phyloP scores from a whole-genome alignment of 257 asterid species.

The Solanum ossicruentum region DNA sequence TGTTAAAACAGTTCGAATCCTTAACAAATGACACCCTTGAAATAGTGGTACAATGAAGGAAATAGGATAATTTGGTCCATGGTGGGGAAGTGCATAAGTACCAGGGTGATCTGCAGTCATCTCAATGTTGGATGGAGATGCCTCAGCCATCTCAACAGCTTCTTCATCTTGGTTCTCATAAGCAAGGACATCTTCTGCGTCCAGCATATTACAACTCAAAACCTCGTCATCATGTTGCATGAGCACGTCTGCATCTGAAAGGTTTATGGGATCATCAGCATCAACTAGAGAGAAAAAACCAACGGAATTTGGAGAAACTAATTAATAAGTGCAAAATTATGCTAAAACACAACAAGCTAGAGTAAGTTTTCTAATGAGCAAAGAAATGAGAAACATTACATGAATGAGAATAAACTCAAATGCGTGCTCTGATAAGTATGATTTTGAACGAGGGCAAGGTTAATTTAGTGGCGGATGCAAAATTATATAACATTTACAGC shows the following conservation, averaged over 20 bases:
- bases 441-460: neutral
- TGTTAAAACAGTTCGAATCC: neutral
- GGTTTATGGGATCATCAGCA: neutral
- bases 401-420: neutral
- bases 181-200: constrained; percentile 44
- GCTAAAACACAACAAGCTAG: neutral
- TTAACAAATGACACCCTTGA: neutral
- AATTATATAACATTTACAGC: neutral
- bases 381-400: neutral
- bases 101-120: constrained; percentile 18
- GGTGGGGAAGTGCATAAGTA: constrained; percentile 3
- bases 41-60: neutral
- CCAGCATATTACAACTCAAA: constrained; percentile 36
- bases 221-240: constrained; percentile 52
- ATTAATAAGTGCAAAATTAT: neutral
- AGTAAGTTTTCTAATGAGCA: neutral
- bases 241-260: constrained; percentile 25
- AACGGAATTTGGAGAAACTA: neutral
- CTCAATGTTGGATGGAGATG: constrained; percentile 29
- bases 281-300: neutral
- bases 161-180: constrained; percentile 64
- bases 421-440: neutral
- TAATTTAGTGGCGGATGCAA: neutral
- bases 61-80: neutral
- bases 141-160: constrained; percentile 56